A percentile compares a stretch with the other conserved stretches of the same genome.
Evolutionary conservation across 805 yeast species (phyloP).

Genomic region (Metschnikowia reukaufii): DNA sequence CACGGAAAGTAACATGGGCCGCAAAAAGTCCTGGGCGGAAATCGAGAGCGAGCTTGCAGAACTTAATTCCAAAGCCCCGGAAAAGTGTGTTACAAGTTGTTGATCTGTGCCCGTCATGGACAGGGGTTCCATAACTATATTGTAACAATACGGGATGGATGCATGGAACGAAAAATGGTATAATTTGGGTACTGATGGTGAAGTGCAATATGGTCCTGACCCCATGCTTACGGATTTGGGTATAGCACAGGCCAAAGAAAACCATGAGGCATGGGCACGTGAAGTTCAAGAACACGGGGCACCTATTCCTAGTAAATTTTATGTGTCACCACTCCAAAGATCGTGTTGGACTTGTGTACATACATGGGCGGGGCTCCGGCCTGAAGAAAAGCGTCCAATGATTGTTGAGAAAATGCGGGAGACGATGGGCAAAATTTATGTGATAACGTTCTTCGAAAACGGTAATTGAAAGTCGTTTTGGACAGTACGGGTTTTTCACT

Average conservation of each 20-base stretch:
- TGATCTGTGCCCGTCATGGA: conserved; percentile 65
- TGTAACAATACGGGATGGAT: conserved; percentile 53
- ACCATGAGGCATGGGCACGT: conserved; percentile 43
- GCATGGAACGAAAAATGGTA: conserved; percentile 63
- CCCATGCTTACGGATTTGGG: conserved; percentile 59
- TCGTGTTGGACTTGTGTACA: conserved; percentile 55
- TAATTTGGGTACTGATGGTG: conserved; percentile 52
- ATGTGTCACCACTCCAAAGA: conserved; percentile 64
- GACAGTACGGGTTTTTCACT: conserved; percentile 33
- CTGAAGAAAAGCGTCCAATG: conserved; percentile 19
- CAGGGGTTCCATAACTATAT: conserved; percentile 66
- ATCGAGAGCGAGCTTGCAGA: conserved; percentile 30
- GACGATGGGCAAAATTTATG: conserved; percentile 60
- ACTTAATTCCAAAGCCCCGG: conserved; percentile 35
- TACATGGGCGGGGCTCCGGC: conserved; percentile 47
- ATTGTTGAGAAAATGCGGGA: conserved; percentile 56
- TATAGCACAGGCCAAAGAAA: conserved; percentile 52
- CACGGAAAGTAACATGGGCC: conserved; percentile 45
- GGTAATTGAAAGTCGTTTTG: conserved; percentile 39
- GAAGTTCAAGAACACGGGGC: conserved; percentile 47
- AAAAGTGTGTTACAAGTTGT: conserved; percentile 47
- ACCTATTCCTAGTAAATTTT: conserved; percentile 56
- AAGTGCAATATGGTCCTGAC: conserved; percentile 58
- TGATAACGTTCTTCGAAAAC: conserved; percentile 51
- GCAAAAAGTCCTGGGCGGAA: conserved; percentile 41